Conservation (phyloP, 495 filamentous ascomycete genomes). For the Tuber microsphaerosporum region DNA sequence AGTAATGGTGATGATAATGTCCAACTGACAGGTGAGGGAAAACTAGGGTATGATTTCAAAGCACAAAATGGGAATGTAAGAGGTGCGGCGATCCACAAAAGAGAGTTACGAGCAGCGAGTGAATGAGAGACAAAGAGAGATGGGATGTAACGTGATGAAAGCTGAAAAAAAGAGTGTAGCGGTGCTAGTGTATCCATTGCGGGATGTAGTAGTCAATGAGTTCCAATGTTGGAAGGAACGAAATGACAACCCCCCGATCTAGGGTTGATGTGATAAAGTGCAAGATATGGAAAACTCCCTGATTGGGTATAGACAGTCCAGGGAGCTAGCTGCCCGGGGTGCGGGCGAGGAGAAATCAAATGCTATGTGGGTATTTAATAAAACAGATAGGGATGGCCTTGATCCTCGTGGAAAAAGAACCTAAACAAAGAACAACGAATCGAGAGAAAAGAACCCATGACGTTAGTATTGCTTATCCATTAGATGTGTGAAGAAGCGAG, state of each 20-base stretch:
- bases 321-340: neutral
- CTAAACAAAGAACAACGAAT: neutral
- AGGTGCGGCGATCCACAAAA: neutral
- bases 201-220: neutral
- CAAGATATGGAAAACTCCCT: neutral
- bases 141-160: neutral
- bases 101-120: neutral
- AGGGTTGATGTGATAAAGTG: neutral
- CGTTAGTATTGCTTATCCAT: neutral
- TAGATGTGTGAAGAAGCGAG: neutral
- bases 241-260: neutral
- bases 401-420: neutral
- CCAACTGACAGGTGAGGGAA: neutral
- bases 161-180: neutral
- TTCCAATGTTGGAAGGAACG: neutral
- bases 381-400: neutral
- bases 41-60: neutral
- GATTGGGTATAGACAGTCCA: neutral
- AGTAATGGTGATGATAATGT: neutral
- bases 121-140: neutral
- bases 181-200: neutral
- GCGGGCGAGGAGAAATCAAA: neutral
- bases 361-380: constrained; percentile 5
- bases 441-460: neutral
- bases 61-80: neutral